Evolutionary conservation across 2,329 filamentous ascomycete species (phyloP), one percentile per base, ranked within the genome.

Genomic region (Passalora sequoiae): DNA sequence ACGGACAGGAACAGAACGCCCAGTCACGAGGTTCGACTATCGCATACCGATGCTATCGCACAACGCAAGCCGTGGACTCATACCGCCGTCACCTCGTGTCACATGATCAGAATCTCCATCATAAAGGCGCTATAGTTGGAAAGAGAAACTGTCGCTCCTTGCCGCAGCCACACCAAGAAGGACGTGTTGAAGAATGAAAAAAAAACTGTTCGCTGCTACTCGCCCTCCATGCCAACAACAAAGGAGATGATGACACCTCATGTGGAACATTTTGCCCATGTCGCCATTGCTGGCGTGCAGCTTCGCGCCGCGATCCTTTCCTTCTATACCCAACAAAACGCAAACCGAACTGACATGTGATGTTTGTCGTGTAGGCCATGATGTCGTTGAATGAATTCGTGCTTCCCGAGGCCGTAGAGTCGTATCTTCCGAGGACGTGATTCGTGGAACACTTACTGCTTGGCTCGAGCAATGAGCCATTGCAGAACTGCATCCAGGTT

Each of bases 401-500:
- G 49, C 7, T 36, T 49, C 27, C 30, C 38, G 42, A 46, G 50
- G 50, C 49, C 51, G 51, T 54, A 39, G 19, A 38, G 20, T 44
- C 33, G 35, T 40, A 43, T 49, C 37, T 49, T 45, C 43, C 46
- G 46, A 41, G 44, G 40, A 46, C 28, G 42, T 49, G 33, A 49
- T 36, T 29, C 35, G 30, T 29, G 38, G 35, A 20, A 31, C 32
- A 16, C 12, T 53, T 55, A 89, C 69, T 83, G 83, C 63, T 76
- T 87, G 51, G 89, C 84, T 66, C 86, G 85, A 56, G 89, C 91
- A 66, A 98, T 91, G 65, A 98, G 74, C 86, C 92, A 98, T 65
- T 95, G 86, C 59, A 98, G 75, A 40, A 98, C 92, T 5, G 91
- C 92, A 63, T 98, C 91, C 54, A 98, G 80, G 69, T 98, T 98